These are phyloP conservation scores for Beta macrorhiza DNA, from an alignment of 179 eudicot species.

Conservation along the genomic window DNA sequence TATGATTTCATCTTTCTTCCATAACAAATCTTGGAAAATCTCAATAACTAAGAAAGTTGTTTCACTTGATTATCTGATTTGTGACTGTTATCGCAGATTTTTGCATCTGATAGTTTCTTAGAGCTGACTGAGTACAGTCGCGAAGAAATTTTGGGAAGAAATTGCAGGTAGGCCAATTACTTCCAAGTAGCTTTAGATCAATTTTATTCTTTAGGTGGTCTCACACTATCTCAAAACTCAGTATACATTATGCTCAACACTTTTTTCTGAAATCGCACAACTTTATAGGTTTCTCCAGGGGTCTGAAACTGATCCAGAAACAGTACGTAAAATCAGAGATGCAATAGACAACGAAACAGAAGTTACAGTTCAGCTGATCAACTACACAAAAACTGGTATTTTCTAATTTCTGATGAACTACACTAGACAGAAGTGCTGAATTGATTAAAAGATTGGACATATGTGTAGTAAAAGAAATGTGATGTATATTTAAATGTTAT, in stretches of 20 bases:
- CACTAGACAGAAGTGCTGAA: not conserved
- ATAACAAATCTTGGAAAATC: not conserved
- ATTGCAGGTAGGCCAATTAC: slow-evolving; percentile 68
- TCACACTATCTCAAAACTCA: not conserved
- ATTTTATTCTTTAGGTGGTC: not conserved
- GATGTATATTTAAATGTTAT: not conserved
- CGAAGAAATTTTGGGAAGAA: slow-evolving; percentile 96
- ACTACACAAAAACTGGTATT: slow-evolving; percentile 91
- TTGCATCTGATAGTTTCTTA: slow-evolving; percentile 98
- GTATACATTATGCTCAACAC: slow-evolving; percentile 5
- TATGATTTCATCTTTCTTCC: slow-evolving; percentile 36
- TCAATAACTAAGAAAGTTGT: not conserved
- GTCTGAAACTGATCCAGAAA: slow-evolving; percentile 96
- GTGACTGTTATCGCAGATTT: slow-evolving; percentile 54
- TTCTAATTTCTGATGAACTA: slow-evolving; percentile 10
- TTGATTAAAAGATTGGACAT: not conserved
- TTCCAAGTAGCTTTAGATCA: not conserved
- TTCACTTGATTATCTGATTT: not conserved
- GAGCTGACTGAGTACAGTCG: slow-evolving; percentile 98
- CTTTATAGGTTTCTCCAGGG: slow-evolving; percentile 91
- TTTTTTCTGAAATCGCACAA: slow-evolving; percentile 1
- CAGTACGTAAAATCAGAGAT: slow-evolving; percentile 82
- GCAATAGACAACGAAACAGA: slow-evolving; percentile 83
- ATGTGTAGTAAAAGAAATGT: not conserved
- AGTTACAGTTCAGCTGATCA: slow-evolving; percentile 94